Evolutionary conservation across 1,139 yeast genomes (phyloP), one percentile per base, ranked within the genome.

Genomic region (Yamadazyma mexicana): DNA sequence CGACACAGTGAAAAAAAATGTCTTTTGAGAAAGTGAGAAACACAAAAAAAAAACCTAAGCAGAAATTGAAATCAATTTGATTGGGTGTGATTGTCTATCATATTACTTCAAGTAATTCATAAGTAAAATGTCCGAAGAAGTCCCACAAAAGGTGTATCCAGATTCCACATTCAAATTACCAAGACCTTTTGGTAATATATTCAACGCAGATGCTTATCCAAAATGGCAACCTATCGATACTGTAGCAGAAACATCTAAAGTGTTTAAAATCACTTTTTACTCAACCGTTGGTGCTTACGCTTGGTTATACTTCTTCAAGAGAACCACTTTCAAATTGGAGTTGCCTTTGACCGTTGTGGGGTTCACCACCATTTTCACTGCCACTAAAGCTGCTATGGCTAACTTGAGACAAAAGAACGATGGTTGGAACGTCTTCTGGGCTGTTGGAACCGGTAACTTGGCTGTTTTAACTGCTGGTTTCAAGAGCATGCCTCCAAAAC

Each of bases 381-480:
- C 68, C 37, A 52, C 69, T 37, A 69, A 62, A 54, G 69, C 73
- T 23, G 57, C 66, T 28, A 45, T 67, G 36, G 62, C 76, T 45
- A 72, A 72, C 54, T 59, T 72, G 50, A 66, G 77, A 61, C 75
- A 71, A 51, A 69, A 61, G 55, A 70, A 70, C 50, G 77, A 72
- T 55, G 75, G 72, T 33, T 72, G 77, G 77, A 72, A 72, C 58
- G 64, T 69, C 10, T 69, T 72, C 52, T 63, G 71, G 67, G 77
- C 67, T 16, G 70, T 70, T 38, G 70, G 66, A 31, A 57, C 66
- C 23, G 76, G 75, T 47, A 70, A 70, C 55, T 59, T 69, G 50
- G 66, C 62, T 9, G 63, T 62, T 38, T 67, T 70, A 51, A 61
- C 69, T 18, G 66, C 62, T 33, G 75, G 73, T 4, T 69, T 67